Base-by-base conservation (phyloP, 1,139 yeast species). In the Candida dubliniensis region DNA sequence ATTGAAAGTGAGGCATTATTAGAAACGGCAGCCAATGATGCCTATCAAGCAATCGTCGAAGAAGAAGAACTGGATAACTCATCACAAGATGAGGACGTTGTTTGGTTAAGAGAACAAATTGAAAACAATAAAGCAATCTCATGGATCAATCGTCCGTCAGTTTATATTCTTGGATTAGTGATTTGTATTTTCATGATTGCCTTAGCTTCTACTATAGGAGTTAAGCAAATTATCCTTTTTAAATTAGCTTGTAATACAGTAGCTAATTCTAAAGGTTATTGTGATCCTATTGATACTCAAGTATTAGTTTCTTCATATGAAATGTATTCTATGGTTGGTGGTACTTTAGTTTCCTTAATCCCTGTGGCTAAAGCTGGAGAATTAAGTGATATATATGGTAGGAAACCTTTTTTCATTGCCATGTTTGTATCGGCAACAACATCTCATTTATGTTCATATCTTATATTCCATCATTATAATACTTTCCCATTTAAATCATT, bases 361-460 rank as follows among this genome's bases (percentile, higher is more conserved):
- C 69, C 74, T 2, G 60, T 71, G 53, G 71, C 76, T 1, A 72
- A 74, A 48, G 57, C 81, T 15, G 87, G 89, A 0, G 74, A 77
- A 25, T 57, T 79, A 35, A 78, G 87, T 12, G 95, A 37, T 61
- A 66, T 76, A 34, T 67, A 75, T 47, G 95, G 95, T 1, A 66
- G 95, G 36, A 77, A 72, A 48, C 69, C 58, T 2, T 68, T 80
- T 31, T 50, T 81, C 23, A 52, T 76, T 10, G 37, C 72, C 1
- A 63, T 68, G 45, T 55, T 69, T 27, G 52, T 67, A 2, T n/a
- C 55, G 0, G 41, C 64, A 15, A 44, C 63, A 1, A 40, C 67
- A 8, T 61, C 69, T 1, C 60, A 58, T 38, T 7, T 59, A 1
- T 44, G 64, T 1, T 54, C 58, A 42, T 54, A 67, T 52, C 47